Base-by-base conservation (phyloP, 2,329 filamentous ascomycete species). In the Lasiodiplodia sp. region DNA sequence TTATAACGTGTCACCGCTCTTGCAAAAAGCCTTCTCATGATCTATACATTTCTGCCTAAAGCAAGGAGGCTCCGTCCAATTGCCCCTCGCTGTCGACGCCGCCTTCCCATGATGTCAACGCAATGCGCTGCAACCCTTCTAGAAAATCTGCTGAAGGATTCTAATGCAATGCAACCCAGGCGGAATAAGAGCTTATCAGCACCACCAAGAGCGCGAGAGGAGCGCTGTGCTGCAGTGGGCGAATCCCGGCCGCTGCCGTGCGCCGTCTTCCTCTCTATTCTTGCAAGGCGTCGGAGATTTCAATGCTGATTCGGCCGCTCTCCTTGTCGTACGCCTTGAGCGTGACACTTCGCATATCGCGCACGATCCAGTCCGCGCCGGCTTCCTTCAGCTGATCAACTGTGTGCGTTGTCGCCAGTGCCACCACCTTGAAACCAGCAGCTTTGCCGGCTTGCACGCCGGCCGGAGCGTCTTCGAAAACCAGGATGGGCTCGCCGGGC, bases 391-490 rank as follows among this genome's bases (percentile, higher is more conserved):
- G 86, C 81, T 94, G 88, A 73, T 89, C 88, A 56, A 90, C 83
- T 31, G 87, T 88, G 81, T 97, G 94, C 75, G 92, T 96, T 66
- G 94, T 97, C 67, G 92, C 88, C 66, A 97, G 82, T n/a, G 90
- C 94, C 56, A 97, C 82, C 14, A 97, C 94, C 76, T 87, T 90
- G 82, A 92, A 97, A 2, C 93, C 94, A 11, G 94, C 94, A 0
- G 88, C 92, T 81, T 94, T 96, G 60, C 94, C 94, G 34, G 94
- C 89, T 71, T 82, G 85, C 75, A 97, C 92, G 5, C 94, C 94
- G 8, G 93, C 92, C 5, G 94, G 94, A 68, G 92, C 92, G 82
- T 97, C 94, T 81, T 97, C 94, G 47, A 97, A 82, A 60, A 97
- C 94, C 67, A 97, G 83, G 53, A 95, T 85, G 12, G 75, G 73